Evolutionary conservation across 2,329 filamentous ascomycete genomes (phyloP), one percentile per base, ranked within the genome.

Genomic region (Hypoxylon rubiginosum): DNA sequence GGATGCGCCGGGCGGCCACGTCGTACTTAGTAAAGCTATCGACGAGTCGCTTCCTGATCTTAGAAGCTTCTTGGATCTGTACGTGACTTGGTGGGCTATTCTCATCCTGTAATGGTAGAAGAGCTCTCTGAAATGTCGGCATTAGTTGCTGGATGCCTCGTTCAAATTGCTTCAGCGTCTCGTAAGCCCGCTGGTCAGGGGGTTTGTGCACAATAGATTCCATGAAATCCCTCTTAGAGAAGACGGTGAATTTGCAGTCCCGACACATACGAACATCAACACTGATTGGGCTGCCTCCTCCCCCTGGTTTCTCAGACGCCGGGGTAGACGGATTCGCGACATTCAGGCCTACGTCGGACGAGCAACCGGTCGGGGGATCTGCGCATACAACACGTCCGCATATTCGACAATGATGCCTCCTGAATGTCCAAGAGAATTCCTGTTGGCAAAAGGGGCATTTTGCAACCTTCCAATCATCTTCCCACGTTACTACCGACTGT

Each of bases 381-480:
- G 93, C 93, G 76, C 96, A 99, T 0, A 99, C 93, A 0, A 99
- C 94, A 46, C 91, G 88, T 3, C 96, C 96, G 74, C 96, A 99
- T 79, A 97, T 91, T 58, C 96, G 88, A 79, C 96, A 99, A 79
- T 99, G 96, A 78, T 98, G 96, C 71, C 96, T 85, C 73, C 96
- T 88, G 75, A 98, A 97, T 1, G 93, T 92, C 86, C 97, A 98
- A 13, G 90, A 91, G 78, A 99, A 99, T 61, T 97, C 93, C 74
- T 99, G 96, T 75, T 97, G 92, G 74, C 96, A 99, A 75, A 97
- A 97, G 0, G 96, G 96, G 76, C 96, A 99, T 69, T 90, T 90
- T 1, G 84, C 68, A 5, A 99, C 94, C 32, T 84, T 88, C 0
- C 90, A 85, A 78, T 99, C 96, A 56, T 98, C 94, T 78, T 99